Evolutionary conservation across 192 early-diverging fungal species (phyloP), one percentile per base, ranked within the genome.

Genomic region (Hyaloraphidium curvatum): DNA sequence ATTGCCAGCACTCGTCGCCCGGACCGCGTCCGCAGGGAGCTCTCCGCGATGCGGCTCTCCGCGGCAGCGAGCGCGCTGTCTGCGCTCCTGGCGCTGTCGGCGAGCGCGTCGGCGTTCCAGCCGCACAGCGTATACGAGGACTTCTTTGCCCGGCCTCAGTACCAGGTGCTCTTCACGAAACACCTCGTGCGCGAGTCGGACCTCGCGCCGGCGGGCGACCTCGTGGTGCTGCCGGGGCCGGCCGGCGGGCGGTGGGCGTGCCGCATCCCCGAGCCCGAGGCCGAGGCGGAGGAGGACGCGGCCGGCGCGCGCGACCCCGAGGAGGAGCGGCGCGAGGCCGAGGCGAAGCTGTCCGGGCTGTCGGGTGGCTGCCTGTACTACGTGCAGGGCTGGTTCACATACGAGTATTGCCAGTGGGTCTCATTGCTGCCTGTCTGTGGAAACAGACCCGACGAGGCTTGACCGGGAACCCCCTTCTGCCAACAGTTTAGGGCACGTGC

Each of bases 371-470:
- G 54, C 41, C 25, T 39, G 26, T 43, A 21, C 40, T 53, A 62
- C 28, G 27, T 40, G 41, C 31, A 65, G 31, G 70, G 67, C 21
- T 89, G 74, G 65, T 93, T 84, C 82, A 75, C 75, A 0, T 93
- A 89, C 58, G 82, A 87, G 60, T 93, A 83, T 60, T 93, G 89
- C 59, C 87, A 87, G n/a, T n/a, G n/a, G n/a, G n/a, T n/a, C n/a
- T n/a, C n/a, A n/a, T n/a, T n/a, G n/a, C n/a, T n/a, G n/a, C 63
- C 35, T 39, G 27, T 54, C 53, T n/a, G n/a, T n/a, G n/a, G n/a
- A n/a, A n/a, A n/a, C n/a, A n/a, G n/a, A n/a, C n/a, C n/a, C n/a
- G n/a, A n/a, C n/a, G n/a, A n/a, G n/a, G n/a, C n/a, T n/a, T n/a
- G n/a, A n/a, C n/a, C n/a, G n/a, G n/a, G n/a, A n/a, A n/a, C n/a